A percentile compares a stretch with the other conserved stretches of the same genome.
Evolutionary conservation across 768 basidiomycete genomes (phyloP).

Genomic region (Hygrophorus pudorinus): DNA sequence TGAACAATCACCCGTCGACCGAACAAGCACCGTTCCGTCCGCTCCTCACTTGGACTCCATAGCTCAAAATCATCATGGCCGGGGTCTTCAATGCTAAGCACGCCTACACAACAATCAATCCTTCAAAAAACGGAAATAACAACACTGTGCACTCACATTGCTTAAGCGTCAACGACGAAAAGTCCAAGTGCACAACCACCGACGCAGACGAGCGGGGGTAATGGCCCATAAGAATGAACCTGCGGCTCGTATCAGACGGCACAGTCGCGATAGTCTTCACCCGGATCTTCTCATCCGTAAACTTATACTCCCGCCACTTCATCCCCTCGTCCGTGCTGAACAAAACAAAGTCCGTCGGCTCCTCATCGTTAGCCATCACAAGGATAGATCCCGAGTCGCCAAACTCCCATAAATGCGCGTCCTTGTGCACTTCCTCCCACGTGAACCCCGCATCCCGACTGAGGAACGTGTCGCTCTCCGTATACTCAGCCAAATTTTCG

Average conservation of each 20-base stretch:
- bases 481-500: conserved; percentile 67
- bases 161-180: conserved; percentile 60
- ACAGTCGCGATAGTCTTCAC: conserved; percentile 78
- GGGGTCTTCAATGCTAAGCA: conserved; percentile 58
- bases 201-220: conserved; percentile 36
- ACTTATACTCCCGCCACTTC: conserved; percentile 82
- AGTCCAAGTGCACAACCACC: conserved; percentile 83
- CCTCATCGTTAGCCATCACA: conserved; percentile 92
- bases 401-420: conserved; percentile 96
- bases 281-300: conserved; percentile 63
- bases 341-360: conserved; percentile 78
- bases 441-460: conserved; percentile 95
- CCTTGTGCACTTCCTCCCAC: conserved; percentile 98
- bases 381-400: conserved; percentile 94
- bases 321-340: conserved; percentile 88
- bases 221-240: conserved; percentile 79
- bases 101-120: conserved; percentile 58
- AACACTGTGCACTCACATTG: conserved; percentile 48
- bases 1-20: conserved; percentile 62
- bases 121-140: neutral
- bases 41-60: conserved; percentile 89
- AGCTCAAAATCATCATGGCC: conserved; percentile 89
- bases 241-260: conserved; percentile 80
- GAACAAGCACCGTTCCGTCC: conserved; percentile 85
- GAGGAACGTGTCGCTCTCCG: conserved; percentile 89